Evolutionary conservation across 768 basidiomycete species (phyloP), one percentile per base, ranked within the genome.

Genomic region (Leucocoprinus birnbaumii): DNA sequence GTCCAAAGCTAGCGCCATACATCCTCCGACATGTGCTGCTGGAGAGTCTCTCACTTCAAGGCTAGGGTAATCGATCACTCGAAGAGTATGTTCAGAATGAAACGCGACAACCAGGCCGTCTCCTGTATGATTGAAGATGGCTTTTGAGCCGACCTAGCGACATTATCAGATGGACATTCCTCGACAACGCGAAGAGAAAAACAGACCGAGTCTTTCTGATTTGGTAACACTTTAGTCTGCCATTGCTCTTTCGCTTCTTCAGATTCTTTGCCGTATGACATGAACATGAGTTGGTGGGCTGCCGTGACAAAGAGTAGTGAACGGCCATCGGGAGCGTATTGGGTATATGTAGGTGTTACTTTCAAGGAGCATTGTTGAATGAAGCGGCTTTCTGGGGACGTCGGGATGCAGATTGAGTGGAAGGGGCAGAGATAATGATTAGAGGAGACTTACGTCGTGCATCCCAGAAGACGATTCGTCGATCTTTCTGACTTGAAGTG

Each of bases 1-100:
- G 67, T 92, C 89, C 35, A 91, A 70, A 3, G 87, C 88, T 35
- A 88, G 77, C 2, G 88, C 86, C 10, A 84, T 72, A 60, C 88
- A 89, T n/a, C 89, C 89, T 10, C 87, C 87, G 2, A 91, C 87
- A 62, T 92, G 90, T 11, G 89, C 88, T 1, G 86, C 82, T 10
- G 80, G 80, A 58, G 75, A 82, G 62, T 87, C 85, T 27, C 82
- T 71, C 16, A 84, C 60, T 3, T 72, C 66, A 27, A 91, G 68
- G 13, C 79, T 78, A 5, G 89, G 88, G 60, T 83, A 89, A 59
- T 87, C 83, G 63, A 89, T 69, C 8, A 89, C 80, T 25, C 86
- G 84, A 41, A 91, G 73, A 0, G 80, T 78, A 56, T 84, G 82
- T 57, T 87, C 82, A 34, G 80, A 75, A 60, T 84, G 75, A 64